These are phyloP conservation scores for Hypoxylon crocopeplum DNA, from an alignment of 495 filamentous ascomycete species.

Conservation along the genomic window DNA sequence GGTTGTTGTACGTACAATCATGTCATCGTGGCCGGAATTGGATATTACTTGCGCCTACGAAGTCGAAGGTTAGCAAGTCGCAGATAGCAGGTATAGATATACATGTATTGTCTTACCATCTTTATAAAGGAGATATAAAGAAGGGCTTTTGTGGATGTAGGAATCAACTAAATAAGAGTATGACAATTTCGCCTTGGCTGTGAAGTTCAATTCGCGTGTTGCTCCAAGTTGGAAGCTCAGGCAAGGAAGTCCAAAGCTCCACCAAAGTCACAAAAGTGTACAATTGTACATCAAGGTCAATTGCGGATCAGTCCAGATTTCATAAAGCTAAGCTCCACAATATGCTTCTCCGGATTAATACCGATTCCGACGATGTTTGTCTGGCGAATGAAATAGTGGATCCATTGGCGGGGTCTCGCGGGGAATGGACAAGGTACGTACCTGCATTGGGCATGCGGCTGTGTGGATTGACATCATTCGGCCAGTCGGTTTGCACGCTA, in stretches of 20 bases:
- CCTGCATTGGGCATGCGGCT: background rate
- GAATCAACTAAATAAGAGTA: background rate
- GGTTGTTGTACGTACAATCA: conserved; percentile 80
- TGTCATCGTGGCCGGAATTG: conserved; percentile 96
- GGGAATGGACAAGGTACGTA: background rate
- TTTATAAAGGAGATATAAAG: conserved; percentile 17
- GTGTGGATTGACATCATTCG: conserved; percentile 39
- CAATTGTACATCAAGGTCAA: conserved; percentile 18
- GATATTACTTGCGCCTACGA: conserved; percentile 77
- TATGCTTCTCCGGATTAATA: conserved; percentile 13
- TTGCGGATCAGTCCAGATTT: conserved; percentile 33
- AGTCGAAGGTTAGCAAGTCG: conserved; percentile 26
- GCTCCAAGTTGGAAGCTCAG: conserved; percentile 23
- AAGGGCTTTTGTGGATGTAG: no score
- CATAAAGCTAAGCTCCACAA: conserved; percentile 2
- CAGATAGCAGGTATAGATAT: background rate
- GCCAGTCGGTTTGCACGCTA: conserved; percentile 7
- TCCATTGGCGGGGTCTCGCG: background rate
- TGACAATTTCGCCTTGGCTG: background rate
- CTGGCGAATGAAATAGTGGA: no score
- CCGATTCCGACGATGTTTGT: background rate
- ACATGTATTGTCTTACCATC: conserved; percentile 31
- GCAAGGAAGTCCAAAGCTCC: conserved; percentile 28
- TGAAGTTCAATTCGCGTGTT: background rate
- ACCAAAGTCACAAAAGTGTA: conserved; percentile 22